Base-by-base conservation (phyloP, 768 basidiomycete species). In the Auricularia cornea region DNA sequence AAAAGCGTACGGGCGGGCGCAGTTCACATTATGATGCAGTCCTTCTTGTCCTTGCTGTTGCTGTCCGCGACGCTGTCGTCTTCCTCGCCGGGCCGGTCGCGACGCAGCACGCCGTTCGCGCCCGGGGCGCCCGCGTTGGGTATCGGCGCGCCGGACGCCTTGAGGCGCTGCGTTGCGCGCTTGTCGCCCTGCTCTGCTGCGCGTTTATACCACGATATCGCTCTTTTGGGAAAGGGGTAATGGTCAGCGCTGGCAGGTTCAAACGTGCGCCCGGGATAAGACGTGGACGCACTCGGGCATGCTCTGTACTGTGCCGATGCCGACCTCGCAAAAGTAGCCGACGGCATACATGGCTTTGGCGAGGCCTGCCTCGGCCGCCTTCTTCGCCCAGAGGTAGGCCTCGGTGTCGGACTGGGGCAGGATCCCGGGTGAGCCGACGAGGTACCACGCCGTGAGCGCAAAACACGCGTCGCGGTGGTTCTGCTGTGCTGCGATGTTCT, bases 401-500 rank as follows among this genome's bases (percentile, higher is more conserved):
- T 99, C 97, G 0, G 96, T 98, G 72, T 99, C 97, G 0, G 94
- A 97, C 72, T 99, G 97, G 1, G 97, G 96, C 18, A 99, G 83
- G 2, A 99, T 94, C 28, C 97, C 96, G 0, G 95, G 92, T 10
- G 95, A 98, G 57, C 97, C 97, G 64, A 98, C 96, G 66, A 99
- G 88, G 72, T 99, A 99, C 96, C 96, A 99, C 6, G 97, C 95
- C 20, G 97, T 98, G 48, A 99, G 81, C 1, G 97, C 96, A 71
- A 98, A 98, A 73, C 96, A 98, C 0, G 96, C 94, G 70, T 98
- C 97, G 3, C 91, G 88, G 72, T 99, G 97, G 69, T 87, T 88
- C 77, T 98, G 95, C 71, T 98, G 96, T 2, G 97, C 97, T 32
- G 96, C 96, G 67, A 98, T 98, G 70, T 98, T 98, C 92, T 94